Conservation (phyloP, 1,284 basidiomycete species). For the Leccinum fallax region DNA sequence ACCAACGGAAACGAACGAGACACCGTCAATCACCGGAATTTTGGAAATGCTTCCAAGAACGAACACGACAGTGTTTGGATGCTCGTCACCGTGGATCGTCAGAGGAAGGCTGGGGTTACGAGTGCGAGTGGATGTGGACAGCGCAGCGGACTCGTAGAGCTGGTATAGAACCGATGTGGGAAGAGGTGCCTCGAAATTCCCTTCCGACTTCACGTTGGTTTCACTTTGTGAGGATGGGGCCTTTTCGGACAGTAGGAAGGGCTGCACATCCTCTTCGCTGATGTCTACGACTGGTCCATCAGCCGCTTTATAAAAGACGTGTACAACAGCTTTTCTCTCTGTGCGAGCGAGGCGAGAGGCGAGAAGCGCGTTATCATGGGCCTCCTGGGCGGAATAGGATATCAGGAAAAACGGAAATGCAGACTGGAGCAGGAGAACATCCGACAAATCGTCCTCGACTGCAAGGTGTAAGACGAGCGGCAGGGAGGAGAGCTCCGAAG, state of each 20-base stretch:
- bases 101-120: constrained; percentile 64
- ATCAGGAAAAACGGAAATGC: constrained; percentile 63
- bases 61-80: constrained; percentile 71
- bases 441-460: constrained; percentile 54
- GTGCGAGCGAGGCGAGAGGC: constrained; percentile 66
- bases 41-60: constrained; percentile 63
- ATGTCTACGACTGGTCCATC: constrained; percentile 51
- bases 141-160: constrained; percentile 63
- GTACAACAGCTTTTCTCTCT: constrained; percentile 70
- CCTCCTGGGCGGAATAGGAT: constrained; percentile 64
- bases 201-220: constrained; percentile 14
- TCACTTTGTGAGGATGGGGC: constrained; percentile 18
- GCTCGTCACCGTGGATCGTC: constrained; percentile 44
- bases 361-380: constrained; percentile 75
- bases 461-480: constrained; percentile 57
- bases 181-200: constrained; percentile 21
- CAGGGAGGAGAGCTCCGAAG: constrained; percentile 46
- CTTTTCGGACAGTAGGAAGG: constrained; percentile 57
- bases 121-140: constrained; percentile 63
- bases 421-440: constrained; percentile 58
- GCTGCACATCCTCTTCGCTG: constrained; percentile 55
- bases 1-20: constrained; percentile 69
- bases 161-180: constrained; percentile 42
- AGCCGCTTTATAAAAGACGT: constrained; percentile 66
- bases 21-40: constrained; percentile 51